Evolutionary conservation across 2,329 filamentous ascomycete species (phyloP).

Genomic region (Calonectria pauciramosa): DNA sequence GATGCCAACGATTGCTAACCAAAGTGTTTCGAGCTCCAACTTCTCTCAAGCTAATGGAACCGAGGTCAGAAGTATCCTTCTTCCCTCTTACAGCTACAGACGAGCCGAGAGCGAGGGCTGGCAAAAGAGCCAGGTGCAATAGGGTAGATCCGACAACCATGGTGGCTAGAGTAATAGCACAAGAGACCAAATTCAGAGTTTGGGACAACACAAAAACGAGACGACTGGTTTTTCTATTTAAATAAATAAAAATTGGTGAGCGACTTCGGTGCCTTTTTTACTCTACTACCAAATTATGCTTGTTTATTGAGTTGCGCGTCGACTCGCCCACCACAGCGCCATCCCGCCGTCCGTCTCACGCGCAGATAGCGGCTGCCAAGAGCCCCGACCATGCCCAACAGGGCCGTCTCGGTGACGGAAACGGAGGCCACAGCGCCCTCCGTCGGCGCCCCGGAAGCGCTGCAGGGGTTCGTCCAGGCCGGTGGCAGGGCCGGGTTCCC

Average conservation of each 20-base stretch:
- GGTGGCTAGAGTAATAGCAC: background rate
- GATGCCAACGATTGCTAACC: slow-evolving; percentile 34
- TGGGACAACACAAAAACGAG: background rate
- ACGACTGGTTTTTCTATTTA: background rate
- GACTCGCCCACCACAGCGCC: background rate
- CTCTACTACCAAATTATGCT: slow-evolving; percentile 9
- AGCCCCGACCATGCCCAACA: background rate
- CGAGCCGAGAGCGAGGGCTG: slow-evolving; percentile 32
- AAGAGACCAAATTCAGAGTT: background rate
- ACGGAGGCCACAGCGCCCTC: slow-evolving; percentile 5
- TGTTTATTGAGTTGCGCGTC: slow-evolving; percentile 24
- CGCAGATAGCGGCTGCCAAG: slow-evolving; percentile 14
- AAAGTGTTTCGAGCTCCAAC: slow-evolving; percentile 56
- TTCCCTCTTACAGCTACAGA: slow-evolving; percentile 24
- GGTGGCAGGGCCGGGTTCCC: slow-evolving; percentile 1
- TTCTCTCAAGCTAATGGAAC: slow-evolving; percentile 49
- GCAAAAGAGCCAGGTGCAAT: slow-evolving; percentile 37
- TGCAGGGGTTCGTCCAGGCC: slow-evolving; percentile 6
- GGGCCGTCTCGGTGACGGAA: slow-evolving; percentile 40
- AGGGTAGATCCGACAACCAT: slow-evolving; percentile 37
- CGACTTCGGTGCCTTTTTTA: slow-evolving; percentile 2
- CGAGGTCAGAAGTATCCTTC: slow-evolving; percentile 43
- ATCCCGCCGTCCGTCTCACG: background rate
- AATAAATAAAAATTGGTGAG: background rate
- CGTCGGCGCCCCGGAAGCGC: background rate